Conservation (phyloP, 129 eudicot genomes). For the Escallonia herrerae region DNA sequence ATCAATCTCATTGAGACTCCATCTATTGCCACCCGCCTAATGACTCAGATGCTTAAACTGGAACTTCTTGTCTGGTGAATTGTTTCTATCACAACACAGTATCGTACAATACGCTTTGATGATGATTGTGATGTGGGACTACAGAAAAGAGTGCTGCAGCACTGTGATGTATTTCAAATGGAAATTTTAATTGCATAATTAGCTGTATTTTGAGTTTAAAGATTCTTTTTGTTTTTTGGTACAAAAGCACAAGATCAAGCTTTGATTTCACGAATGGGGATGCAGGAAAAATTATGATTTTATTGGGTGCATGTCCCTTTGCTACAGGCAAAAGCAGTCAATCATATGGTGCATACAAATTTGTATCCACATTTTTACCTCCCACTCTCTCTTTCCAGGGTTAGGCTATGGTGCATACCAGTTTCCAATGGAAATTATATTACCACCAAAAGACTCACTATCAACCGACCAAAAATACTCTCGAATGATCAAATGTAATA, state of each 20-base stretch:
- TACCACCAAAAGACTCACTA: too few relatives aligned
- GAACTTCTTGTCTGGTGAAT: constrained; percentile 42
- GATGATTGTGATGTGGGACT: constrained; percentile 34
- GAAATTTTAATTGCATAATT: constrained; percentile 46
- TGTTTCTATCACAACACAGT: constrained; percentile 44
- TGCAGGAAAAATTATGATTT: not conserved
- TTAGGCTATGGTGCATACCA: too few relatives aligned
- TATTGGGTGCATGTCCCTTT: too few relatives aligned
- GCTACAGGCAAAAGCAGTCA: too few relatives aligned
- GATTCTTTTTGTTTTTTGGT: not conserved
- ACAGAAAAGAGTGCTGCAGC: constrained; percentile 26
- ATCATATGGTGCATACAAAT: too few relatives aligned
- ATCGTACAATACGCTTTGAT: constrained; percentile 30
- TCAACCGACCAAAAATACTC: too few relatives aligned
- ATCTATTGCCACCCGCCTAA: constrained; percentile 35
- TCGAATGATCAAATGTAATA: too few relatives aligned
- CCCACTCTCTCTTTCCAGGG: too few relatives aligned
- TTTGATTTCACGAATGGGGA: not conserved
- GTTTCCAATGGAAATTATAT: too few relatives aligned
- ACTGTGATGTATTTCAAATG: constrained; percentile 9
- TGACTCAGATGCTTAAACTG: constrained; percentile 48
- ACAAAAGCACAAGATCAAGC: constrained; percentile 24
- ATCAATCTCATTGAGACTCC: constrained; percentile 69
- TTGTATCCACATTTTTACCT: too few relatives aligned
- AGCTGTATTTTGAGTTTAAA: not conserved